Conservation (phyloP, 345 rosid species). For the Salix dunnii region DNA sequence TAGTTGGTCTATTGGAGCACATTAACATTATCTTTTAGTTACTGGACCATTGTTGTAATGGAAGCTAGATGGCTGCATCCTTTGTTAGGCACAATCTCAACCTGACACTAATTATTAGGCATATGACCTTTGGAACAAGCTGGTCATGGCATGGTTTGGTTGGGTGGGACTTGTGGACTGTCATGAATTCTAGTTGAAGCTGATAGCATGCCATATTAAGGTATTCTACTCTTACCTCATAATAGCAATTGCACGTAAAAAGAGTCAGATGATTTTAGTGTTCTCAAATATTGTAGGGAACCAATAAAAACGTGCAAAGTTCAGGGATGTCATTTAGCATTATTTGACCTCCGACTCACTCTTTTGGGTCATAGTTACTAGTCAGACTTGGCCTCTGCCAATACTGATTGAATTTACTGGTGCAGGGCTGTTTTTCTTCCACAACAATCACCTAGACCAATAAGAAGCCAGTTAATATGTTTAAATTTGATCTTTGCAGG, state of each 20-base stretch:
- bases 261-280: background rate
- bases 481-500: slow-evolving; percentile 42
- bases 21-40: background rate
- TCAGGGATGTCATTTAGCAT: background rate
- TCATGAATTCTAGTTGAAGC: background rate
- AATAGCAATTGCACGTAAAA: background rate
- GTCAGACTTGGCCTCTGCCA: background rate
- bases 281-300: background rate
- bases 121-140: background rate
- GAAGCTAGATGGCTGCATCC: background rate
- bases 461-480: background rate
- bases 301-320: background rate
- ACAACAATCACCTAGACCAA: background rate
- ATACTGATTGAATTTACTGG: background rate
- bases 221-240: background rate
- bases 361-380: background rate
- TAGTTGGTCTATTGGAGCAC: background rate
- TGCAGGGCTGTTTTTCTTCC: background rate
- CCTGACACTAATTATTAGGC: background rate
- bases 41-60: background rate
- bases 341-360: background rate
- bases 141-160: background rate
- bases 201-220: background rate
- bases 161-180: background rate
- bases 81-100: background rate